Evolutionary conservation across 257 asterid genomes (phyloP), one percentile per base, ranked within the genome.

Genomic region (Hygrophila difformis): DNA sequence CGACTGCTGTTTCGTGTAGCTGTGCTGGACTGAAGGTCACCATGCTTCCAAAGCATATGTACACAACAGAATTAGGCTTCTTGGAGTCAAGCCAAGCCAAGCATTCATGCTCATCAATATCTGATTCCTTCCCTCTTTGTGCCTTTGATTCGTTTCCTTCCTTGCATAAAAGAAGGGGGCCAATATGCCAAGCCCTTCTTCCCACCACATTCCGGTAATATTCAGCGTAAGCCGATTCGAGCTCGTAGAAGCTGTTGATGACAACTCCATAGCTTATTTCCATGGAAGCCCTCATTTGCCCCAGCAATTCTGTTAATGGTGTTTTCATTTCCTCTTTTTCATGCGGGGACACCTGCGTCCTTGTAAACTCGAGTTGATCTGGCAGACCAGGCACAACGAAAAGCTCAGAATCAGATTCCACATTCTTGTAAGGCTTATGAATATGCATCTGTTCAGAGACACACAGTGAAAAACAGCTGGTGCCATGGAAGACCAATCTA

Each of bases 21-120:
- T 86, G 96, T 1, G 79, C 63, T 1, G n/a, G 34, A 1, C 54
- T 40, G n/a, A 77, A 76, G 0, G 36, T 59, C 0, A 67, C 57
- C 17, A 28, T 43, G 51, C 96, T 86, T 6, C 94, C 94, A 1
- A 74, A 79, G 44, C 94, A 79, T 1, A 73, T 12, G 42, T 74
- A 86, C 14, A 79, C 70, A 0, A 82, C 76, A 0, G 94, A 82
- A 51, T 71, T 46, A 0, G 72, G 66, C 16, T 41, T 26, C 58
- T 66, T 72, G 0, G 70, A 60, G 29, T 82, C 74, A 2, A 82
- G 75, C 96, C 96, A 86, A 0, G 65, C 31, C 24, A 77, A 6
- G 51, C 85, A 71, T 20, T 80, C 78, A 4, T 83, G 61, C 21
- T 55, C 68, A 18, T 73, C 77, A 1, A 82, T 63, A 3, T 68